Evolutionary conservation across 225 moss, liverwort and hornwort species (phyloP), one percentile per base, ranked within the genome.

Genomic region (Sphagnum contortum): DNA sequence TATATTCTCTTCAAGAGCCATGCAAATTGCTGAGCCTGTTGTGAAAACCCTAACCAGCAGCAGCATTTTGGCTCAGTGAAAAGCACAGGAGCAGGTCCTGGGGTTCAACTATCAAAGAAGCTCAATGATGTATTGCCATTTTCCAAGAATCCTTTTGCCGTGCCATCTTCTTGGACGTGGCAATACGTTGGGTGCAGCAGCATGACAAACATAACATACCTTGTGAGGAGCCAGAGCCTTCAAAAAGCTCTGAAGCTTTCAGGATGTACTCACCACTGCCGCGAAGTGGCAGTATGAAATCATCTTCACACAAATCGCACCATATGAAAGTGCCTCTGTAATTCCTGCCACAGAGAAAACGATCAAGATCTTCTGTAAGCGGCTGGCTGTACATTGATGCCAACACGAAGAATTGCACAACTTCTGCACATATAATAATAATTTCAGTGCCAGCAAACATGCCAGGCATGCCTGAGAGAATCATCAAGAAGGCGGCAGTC

Each of bases 251-350:
- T 48, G 77, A 45, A 71, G 84, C 84, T 46, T 84, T 84, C 2
- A 84, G 75, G 11, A 84, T 77, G 46, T 72, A 84, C 46, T 84
- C 84, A 4, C 80, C 77, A 64, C 77, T 80, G 48, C 46, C 68
- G 9, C 65, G 63, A 0, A 84, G 69, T 6, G 84, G 84, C 64
- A 69, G 75, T 60, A 84, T 80, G 47, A 73, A 5, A 64, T 84
- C 84, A 48, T 75, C 68, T 13, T 84, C 84, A 64, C 73, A 71
- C 9, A 84, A 64, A 13, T 84, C 84, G 48, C 80, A 77, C 84
- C 84, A 84, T 4, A 84, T 75, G 49, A 73, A 80, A 5, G 75
- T 66, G 68, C 72, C 75, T 49, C 73, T 84, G 63, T 84, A 84
- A n/a, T 71, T 75, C 68, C 84, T 84, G 70, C 3, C 12, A 10